Conservation (phyloP, 768 basidiomycete genomes). For the Kwoniella sp. region DNA sequence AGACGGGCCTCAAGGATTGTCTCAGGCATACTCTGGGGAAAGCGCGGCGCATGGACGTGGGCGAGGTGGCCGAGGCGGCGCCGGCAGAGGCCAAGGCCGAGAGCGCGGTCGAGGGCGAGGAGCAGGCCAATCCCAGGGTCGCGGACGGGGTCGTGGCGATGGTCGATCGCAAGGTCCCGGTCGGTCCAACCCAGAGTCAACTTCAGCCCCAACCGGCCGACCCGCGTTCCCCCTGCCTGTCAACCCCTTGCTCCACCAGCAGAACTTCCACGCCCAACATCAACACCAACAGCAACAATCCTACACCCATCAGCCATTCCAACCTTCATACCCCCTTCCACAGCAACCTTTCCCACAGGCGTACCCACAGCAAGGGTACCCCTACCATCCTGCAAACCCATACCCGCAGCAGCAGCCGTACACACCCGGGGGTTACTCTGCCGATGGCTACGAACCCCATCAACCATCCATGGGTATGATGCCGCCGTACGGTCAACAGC, state of each 20-base stretch:
- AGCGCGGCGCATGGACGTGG: constrained; percentile 4
- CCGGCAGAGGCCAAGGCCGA: constrained; percentile 19
- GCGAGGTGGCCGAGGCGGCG: constrained; percentile 17
- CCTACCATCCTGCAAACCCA: not conserved
- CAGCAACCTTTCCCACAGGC: constrained; percentile 6
- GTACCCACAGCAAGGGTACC: not conserved
- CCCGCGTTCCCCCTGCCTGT: constrained; percentile 10
- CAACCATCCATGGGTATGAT: constrained; percentile 7
- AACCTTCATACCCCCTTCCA: not conserved
- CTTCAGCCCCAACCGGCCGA: not conserved
- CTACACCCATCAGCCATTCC: not conserved
- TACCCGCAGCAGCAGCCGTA: constrained; percentile 4
- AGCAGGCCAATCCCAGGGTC: too few species aligned
- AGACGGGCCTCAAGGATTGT: not conserved
- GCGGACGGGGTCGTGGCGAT: not conserved
- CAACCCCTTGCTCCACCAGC: constrained; percentile 2
- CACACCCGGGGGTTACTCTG: too few species aligned
- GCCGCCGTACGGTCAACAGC: not conserved
- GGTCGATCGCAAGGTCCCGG: too few species aligned
- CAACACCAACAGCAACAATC: constrained; percentile 8
- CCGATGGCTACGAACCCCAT: constrained; percentile 12
- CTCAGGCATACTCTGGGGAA: too few species aligned
- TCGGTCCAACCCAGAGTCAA: not conserved
- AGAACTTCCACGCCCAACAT: constrained; percentile 2
- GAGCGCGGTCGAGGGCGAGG: constrained; percentile 11